Percentiles rank a stretch among this genome's conserved stretches.
These are phyloP conservation scores for Clathrus columnatus DNA, from an alignment of 768 basidiomycete genomes.

Conservation along the genomic window DNA sequence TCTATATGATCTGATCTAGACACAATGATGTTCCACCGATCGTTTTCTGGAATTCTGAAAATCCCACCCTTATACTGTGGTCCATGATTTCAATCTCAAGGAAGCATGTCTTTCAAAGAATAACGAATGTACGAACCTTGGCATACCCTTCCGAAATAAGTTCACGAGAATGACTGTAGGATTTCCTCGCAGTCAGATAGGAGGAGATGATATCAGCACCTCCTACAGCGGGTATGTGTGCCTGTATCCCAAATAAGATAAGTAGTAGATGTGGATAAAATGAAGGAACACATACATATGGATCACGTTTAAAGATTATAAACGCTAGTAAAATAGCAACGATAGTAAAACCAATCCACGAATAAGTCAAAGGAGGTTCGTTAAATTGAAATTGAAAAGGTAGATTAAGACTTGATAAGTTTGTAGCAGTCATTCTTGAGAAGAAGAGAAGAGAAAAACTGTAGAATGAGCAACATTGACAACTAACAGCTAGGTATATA, in stretches of 20 bases:
- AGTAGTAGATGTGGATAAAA: not conserved
- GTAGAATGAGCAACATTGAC: no score
- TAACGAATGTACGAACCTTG: slow-evolving; percentile 17
- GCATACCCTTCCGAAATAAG: slow-evolving; percentile 25
- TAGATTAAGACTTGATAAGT: no score
- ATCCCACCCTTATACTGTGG: not conserved
- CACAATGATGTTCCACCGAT: not conserved
- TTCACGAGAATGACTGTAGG: slow-evolving; percentile 10
- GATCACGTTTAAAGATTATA: not conserved
- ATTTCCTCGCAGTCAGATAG: slow-evolving; percentile 16
- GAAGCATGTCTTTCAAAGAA: no score
- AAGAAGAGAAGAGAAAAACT: no score
- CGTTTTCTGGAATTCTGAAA: not conserved
- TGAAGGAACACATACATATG: not conserved
- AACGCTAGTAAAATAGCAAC: not conserved
- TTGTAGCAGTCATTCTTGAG: not conserved
- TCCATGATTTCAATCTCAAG: no score
- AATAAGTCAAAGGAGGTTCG: not conserved
- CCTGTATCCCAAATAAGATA: no score
- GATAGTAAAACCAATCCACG: not conserved
- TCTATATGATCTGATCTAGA: not conserved
- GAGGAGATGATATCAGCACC: not conserved
- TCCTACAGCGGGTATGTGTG: not conserved
- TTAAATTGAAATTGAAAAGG: not conserved
- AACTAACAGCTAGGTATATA: no score